These are phyloP conservation scores for Sarocladiaceae sp. DNA, from an alignment of 2,329 filamentous ascomycete genomes.

Conservation along the genomic window DNA sequence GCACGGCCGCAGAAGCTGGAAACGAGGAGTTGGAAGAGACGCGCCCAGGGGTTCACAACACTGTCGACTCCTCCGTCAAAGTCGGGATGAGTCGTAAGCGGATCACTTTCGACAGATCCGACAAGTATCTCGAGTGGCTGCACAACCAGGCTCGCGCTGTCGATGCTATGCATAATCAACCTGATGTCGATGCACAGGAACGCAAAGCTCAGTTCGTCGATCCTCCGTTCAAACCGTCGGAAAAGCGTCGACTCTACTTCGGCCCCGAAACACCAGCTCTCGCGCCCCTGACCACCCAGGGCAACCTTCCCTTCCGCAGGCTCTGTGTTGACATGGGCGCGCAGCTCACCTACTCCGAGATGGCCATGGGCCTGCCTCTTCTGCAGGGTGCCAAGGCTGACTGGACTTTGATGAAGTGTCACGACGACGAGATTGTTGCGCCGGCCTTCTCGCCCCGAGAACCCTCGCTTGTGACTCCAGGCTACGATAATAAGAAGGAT, in stretches of 20 bases:
- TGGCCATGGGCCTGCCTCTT: constrained; percentile 88
- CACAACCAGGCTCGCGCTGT: constrained; percentile 50
- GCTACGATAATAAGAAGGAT: constrained; percentile 78
- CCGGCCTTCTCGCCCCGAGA: constrained; percentile 57
- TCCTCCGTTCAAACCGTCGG: constrained; percentile 79
- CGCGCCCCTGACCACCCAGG: constrained; percentile 94
- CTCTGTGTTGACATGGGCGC: constrained; percentile 85
- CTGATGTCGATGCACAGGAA: constrained; percentile 51
- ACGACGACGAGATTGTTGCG: constrained; percentile 71
- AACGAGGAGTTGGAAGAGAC: constrained; percentile 38
- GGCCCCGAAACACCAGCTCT: constrained; percentile 86
- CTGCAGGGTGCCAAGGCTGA: constrained; percentile 86
- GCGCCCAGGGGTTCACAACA: constrained; percentile 66
- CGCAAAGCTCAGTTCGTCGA: constrained; percentile 77
- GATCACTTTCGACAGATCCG: constrained; percentile 63
- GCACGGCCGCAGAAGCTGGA: constrained; percentile 28
- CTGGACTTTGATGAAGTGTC: constrained; percentile 92
- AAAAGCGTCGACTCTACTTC: constrained; percentile 92
- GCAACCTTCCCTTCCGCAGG: constrained; percentile 88
- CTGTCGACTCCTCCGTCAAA: constrained; percentile 64
- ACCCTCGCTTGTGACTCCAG: constrained; percentile 51
- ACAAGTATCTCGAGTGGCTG: constrained; percentile 72
- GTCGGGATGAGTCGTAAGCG: constrained; percentile 69
- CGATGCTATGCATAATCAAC: constrained; percentile 33
- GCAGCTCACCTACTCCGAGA: constrained; percentile 94